Base-by-base conservation (phyloP, 2,329 filamentous ascomycete genomes). In the Ilyonectria robusta region DNA sequence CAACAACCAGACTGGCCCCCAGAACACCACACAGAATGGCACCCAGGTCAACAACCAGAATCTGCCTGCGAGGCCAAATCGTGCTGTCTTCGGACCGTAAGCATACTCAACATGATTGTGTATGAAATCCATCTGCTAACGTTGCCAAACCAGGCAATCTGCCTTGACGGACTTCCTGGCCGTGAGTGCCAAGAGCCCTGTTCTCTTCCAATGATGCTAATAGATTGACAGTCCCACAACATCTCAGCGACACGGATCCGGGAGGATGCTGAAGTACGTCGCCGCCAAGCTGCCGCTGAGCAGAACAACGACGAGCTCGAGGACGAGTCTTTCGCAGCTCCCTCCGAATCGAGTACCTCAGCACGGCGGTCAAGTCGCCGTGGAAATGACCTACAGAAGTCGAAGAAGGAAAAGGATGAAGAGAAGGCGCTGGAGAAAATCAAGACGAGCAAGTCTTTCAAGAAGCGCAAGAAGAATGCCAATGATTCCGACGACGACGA, bases 231-330 rank as follows among this genome's bases (percentile, higher is more conserved):
- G 87, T 89, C 91, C 2, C 91, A 93, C 78, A 93, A 93, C 74
- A 94, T 94, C 71, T 93, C 89, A 23, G 87, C 88, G 2, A 78
- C 82, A 31, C 84, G 87, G 65, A 90, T 90, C 63, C 83, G 84
- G 40, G 77, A 81, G 21, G 83, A 87, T 68, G 86, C 86, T 19
- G 83, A 85, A 35, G 78, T 79, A 40, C 83, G 87, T 53, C 81
- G 85, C 58, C 84, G 86, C 61, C 75, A 77, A 65, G 80, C 74
- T 5, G 68, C 68, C 7, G 68, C 71, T 7, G 42, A 66, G 19
- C 54, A 42, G 26, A 64, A 67, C 8, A 67, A 70, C 9, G 69
- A 70, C 21, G 73, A 74, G 37, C 69, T 75, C 29, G 71, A 67
- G 21, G 73, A 73, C 11, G 67, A 62, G 29, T 67, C 69, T 40